Percentiles rank a stretch among this genome's conserved stretches.
These are phyloP conservation scores for Daldinia sp. DNA, from an alignment of 2,329 filamentous ascomycete genomes.

Conservation along the genomic window DNA sequence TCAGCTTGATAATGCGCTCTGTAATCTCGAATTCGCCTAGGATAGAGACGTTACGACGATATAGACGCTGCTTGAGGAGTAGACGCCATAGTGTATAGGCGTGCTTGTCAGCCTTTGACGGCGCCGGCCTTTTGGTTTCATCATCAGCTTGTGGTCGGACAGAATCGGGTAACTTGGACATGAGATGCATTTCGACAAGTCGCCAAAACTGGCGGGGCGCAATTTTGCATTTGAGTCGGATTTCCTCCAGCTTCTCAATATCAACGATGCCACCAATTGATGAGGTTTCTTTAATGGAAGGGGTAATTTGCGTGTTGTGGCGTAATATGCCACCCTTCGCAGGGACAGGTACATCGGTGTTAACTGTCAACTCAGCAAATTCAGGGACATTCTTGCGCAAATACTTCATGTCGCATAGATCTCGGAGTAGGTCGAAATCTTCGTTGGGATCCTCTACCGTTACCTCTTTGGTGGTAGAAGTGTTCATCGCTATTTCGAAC, in stretches of 20 bases:
- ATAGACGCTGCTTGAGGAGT: conserved; percentile 81
- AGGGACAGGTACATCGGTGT: conserved; percentile 64
- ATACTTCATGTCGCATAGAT: conserved; percentile 77
- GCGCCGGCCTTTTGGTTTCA: conserved; percentile 52
- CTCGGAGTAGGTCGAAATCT: conserved; percentile 82
- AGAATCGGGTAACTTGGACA: conserved; percentile 68
- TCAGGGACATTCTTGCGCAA: conserved; percentile 68
- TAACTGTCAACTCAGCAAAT: conserved; percentile 68
- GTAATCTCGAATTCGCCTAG: conserved; percentile 75
- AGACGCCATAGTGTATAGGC: conserved; percentile 79
- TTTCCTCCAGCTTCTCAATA: conserved; percentile 63
- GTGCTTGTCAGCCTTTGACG: conserved; percentile 67
- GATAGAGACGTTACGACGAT: conserved; percentile 78
- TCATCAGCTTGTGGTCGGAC: conserved; percentile 64
- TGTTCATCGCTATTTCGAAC: conserved; percentile 75
- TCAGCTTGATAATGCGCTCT: conserved; percentile 79
- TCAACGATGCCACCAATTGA: conserved; percentile 67
- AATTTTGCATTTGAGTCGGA: conserved; percentile 76
- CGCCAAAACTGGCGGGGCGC: conserved; percentile 80
- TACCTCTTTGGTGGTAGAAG: conserved; percentile 80
- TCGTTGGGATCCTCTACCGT: conserved; percentile 96
- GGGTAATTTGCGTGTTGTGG: conserved; percentile 49
- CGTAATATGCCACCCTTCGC: conserved; percentile 56
- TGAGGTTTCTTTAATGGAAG: conserved; percentile 23
- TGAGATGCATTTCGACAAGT: conserved; percentile 80